These are phyloP conservation scores for Populus trichocarpa DNA, from an alignment of 441 rosid species.

Conservation along the genomic window DNA sequence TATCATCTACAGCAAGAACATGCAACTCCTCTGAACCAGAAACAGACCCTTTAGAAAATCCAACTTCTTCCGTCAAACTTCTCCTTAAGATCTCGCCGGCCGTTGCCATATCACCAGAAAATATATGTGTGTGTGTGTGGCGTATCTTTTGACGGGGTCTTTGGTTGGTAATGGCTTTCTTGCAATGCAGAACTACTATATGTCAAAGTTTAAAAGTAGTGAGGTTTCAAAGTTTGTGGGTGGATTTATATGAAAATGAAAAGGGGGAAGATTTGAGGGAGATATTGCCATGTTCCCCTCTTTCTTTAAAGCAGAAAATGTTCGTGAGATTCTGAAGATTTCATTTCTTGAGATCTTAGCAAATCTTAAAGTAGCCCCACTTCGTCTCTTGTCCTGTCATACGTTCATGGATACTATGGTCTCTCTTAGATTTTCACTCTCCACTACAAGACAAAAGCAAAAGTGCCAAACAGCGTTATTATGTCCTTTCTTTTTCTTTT, in stretches of 20 bases:
- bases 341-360: slow-evolving; percentile 59
- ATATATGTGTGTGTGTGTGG: neutral
- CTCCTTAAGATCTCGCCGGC: slow-evolving; percentile 45
- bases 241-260: neutral
- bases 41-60: slow-evolving; percentile 12
- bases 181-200: neutral
- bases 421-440: neutral
- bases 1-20: slow-evolving; percentile 94
- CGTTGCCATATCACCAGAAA: slow-evolving; percentile 23
- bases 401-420: neutral
- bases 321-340: slow-evolving; percentile 48
- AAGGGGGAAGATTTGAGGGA: neutral
- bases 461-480: neutral
- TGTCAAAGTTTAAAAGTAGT: neutral
- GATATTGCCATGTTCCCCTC: neutral
- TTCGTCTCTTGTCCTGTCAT: slow-evolving; percentile 39
- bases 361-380: slow-evolving; percentile 45
- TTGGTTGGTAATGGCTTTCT: neutral
- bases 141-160: neutral
- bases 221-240: neutral
- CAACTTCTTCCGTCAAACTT: slow-evolving; percentile 21
- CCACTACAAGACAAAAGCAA: neutral
- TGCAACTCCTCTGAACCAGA: slow-evolving; percentile 60
- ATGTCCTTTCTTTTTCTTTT: neutral
- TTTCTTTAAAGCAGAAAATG: neutral